These are phyloP conservation scores for Pseudogymnoascus sp. DNA, from an alignment of 2,329 filamentous ascomycete genomes.

Conservation along the genomic window DNA sequence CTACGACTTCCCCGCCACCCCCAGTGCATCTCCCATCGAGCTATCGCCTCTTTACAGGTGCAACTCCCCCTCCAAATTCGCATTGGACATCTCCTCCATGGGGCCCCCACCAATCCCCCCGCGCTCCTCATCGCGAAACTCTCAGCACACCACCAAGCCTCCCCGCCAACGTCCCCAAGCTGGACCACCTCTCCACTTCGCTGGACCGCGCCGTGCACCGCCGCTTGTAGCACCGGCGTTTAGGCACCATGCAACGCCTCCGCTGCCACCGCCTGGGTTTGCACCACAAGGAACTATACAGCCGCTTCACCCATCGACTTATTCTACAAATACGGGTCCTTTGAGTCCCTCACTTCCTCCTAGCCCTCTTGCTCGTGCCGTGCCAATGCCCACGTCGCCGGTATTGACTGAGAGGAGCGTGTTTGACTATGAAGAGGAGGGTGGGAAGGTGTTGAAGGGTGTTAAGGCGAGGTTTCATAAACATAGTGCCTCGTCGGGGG, in stretches of 20 bases:
- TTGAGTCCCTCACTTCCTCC: background rate
- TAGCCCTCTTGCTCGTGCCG: background rate
- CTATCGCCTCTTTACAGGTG: conserved; percentile 4
- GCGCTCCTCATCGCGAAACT: background rate
- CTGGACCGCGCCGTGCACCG: background rate
- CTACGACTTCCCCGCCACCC: background rate
- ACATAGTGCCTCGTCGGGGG: background rate
- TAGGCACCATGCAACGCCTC: background rate
- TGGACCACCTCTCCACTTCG: background rate
- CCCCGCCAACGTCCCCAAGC: background rate
- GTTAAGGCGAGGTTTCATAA: background rate
- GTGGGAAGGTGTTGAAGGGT: background rate
- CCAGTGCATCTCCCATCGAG: background rate
- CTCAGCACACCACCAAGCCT: background rate
- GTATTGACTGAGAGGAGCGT: background rate
- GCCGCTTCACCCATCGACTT: background rate
- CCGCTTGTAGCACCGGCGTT: background rate
- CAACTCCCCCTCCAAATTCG: background rate
- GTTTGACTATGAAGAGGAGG: background rate
- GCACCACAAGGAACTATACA: background rate
- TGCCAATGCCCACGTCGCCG: background rate
- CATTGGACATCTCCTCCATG: background rate
- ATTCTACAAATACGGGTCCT: background rate
- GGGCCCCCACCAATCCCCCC: background rate
- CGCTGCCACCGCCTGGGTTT: background rate